Evolutionary conservation across 75 land plant genomes (phyloP).

Genomic region (Pinus tabuliformis): DNA sequence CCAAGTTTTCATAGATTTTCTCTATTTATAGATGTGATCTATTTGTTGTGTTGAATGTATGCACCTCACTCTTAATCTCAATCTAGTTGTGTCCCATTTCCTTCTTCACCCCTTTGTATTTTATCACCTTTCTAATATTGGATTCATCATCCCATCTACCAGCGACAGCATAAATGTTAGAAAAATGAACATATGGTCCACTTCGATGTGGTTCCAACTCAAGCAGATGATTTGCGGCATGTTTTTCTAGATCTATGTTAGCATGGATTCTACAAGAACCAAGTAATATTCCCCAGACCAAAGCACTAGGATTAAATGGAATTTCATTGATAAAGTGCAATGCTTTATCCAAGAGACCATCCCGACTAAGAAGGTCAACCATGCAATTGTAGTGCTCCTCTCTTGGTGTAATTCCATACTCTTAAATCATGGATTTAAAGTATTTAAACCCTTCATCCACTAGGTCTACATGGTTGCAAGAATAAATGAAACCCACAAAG

Average conservation of each 20-base stretch:
- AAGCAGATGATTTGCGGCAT: slow-evolving; percentile 7
- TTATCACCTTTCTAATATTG: background rate
- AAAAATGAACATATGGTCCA: slow-evolving; percentile 19
- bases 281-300: slow-evolving; percentile 15
- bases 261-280: slow-evolving; percentile 17
- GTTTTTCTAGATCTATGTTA: slow-evolving; percentile 12
- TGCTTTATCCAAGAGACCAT: slow-evolving; percentile 8
- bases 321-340: slow-evolving; percentile 1
- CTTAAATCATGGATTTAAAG: slow-evolving; percentile 11
- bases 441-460: slow-evolving; percentile 5
- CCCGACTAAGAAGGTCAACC: slow-evolving; percentile 17
- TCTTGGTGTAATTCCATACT: slow-evolving; percentile 14
- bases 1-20: slow-evolving; percentile 20
- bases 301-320: slow-evolving; percentile 13
- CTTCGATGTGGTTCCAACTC: slow-evolving; percentile 10
- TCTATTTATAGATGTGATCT: slow-evolving; percentile 12
- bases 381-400: slow-evolving; percentile 13
- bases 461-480: slow-evolving; percentile 17
- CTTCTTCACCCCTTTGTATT: slow-evolving; percentile 16
- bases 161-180: slow-evolving; percentile 16
- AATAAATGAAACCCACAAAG: slow-evolving; percentile 17
- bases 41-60: slow-evolving; percentile 12
- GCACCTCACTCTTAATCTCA: slow-evolving; percentile 11
- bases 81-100: slow-evolving; percentile 10
- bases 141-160: slow-evolving; percentile 11